Conservation (phyloP, 306 rosid species). For the Boehmeria nivea region DNA sequence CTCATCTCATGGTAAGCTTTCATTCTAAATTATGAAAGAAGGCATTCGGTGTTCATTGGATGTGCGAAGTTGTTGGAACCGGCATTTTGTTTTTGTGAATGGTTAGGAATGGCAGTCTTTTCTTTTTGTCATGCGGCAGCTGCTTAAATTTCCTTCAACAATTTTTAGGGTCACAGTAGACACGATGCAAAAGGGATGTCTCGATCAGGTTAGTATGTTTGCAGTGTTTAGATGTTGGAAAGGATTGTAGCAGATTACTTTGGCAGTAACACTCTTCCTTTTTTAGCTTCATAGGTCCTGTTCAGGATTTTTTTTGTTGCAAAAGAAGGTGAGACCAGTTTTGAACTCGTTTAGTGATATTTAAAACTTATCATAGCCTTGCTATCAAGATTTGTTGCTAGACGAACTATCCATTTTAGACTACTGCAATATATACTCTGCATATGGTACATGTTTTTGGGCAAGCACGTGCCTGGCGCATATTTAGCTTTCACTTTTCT, state of each 20-base stretch:
- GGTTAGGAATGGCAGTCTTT: constrained; percentile 14
- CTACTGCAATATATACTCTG: not conserved
- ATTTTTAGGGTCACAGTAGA: constrained; percentile 70
- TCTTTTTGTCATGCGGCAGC: constrained; percentile 24
- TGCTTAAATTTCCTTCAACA: constrained; percentile 59
- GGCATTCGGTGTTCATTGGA: too few relatives aligned
- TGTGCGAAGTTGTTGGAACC: constrained; percentile 8
- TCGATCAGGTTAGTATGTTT: constrained; percentile 50
- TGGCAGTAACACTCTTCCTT: too few relatives aligned
- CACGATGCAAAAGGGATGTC: constrained; percentile 43
- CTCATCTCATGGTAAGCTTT: too few relatives aligned
- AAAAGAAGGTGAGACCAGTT: constrained; percentile 30
- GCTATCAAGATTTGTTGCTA: not conserved
- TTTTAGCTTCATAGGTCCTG: too few relatives aligned
- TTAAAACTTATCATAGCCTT: too few relatives aligned
- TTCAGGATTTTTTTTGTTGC: constrained; percentile 32
- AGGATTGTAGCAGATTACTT: not conserved
- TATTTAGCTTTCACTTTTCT: not conserved
- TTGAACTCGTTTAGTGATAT: not conserved
- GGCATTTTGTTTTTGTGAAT: constrained; percentile 7
- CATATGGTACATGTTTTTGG: too few relatives aligned
- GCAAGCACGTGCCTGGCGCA: not conserved
- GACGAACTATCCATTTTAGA: not conserved
- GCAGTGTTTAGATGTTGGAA: constrained; percentile 28
- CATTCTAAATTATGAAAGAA: too few relatives aligned